A percentile compares a stretch with the other conserved stretches of the same genome.
phyloP scores from a whole-genome alignment of 2,329 filamentous ascomycete species.

The Sodiomyces alkalinus region DNA sequence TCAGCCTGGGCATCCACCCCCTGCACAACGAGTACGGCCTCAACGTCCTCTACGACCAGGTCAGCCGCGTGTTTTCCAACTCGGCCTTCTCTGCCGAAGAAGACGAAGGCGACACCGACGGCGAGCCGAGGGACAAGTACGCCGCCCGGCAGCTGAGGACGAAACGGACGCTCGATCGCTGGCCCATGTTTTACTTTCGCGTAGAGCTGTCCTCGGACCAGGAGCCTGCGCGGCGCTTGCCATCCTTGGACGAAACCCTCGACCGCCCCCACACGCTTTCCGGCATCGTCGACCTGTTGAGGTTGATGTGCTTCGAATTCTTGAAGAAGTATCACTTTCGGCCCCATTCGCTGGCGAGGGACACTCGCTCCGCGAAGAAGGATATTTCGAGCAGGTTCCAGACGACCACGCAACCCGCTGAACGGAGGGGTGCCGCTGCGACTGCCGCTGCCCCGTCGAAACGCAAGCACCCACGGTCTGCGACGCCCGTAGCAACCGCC shows the following conservation, averaged over 20 bases:
- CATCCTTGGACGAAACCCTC: slow-evolving; percentile 17
- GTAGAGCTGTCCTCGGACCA: slow-evolving; percentile 29
- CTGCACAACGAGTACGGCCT: slow-evolving; percentile 37
- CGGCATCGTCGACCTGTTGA: slow-evolving; percentile 47
- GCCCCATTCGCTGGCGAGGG: slow-evolving; percentile 34
- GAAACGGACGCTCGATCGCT: slow-evolving; percentile 58
- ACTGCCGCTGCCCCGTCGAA: background rate
- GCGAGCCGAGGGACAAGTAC: slow-evolving; percentile 23
- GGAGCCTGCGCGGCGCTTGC: background rate
- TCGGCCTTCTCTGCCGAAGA: slow-evolving; percentile 63
- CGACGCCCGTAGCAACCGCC: slow-evolving; percentile 2
- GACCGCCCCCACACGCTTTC: slow-evolving; percentile 32
- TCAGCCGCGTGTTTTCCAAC: slow-evolving; percentile 61
- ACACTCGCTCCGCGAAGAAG: no score
- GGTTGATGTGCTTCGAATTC: slow-evolving; percentile 57
- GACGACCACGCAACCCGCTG: background rate
- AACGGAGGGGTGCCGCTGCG: background rate
- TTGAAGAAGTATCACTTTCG: slow-evolving; percentile 56
- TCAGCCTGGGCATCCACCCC: slow-evolving; percentile 62
- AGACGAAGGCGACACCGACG: slow-evolving; percentile 19
- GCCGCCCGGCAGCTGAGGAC: slow-evolving; percentile 32
- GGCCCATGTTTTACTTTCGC: slow-evolving; percentile 81
- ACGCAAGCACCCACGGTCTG: slow-evolving; percentile 4
- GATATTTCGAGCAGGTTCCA: background rate
- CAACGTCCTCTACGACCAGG: slow-evolving; percentile 57